Evolutionary conservation across 371 early-diverging fungal genomes (phyloP), one percentile per base, ranked within the genome.

Genomic region (Haplosporangium sp.): DNA sequence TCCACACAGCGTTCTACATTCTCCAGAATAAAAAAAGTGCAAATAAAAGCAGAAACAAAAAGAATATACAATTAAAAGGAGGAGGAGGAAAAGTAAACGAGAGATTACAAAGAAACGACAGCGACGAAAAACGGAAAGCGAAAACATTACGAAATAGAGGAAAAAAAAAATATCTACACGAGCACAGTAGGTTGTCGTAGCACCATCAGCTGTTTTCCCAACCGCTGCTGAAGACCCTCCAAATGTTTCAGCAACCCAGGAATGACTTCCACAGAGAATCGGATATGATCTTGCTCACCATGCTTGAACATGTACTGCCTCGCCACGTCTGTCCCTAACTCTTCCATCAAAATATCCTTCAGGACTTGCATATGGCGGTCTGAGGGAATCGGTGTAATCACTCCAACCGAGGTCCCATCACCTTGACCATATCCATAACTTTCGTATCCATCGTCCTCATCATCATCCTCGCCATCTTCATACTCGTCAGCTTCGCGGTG

Each of bases 321-420:
- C 4, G 74, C 80, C 29, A 64, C 67, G n/a, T 77, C 75, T 5
- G 70, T 48, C 1, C 80, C 82, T 13, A 80, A 45, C 0, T 73
- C 69, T 23, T 80, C 80, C 59, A 72, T 61, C 29, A 82, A 48
- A 45, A 82, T 80, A 47, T 73, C 80, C 47, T 80, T 74, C 46
- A 82, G 64, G 0, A 82, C 76, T 48, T 80, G 70, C 69, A 80
- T 64, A 63, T 80, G 82, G 6, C 80, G 75, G 45, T 80, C 76
- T 6, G 82, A 66, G 18, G 82, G 81, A 51, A 75, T 82, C 9
- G 72, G 69, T 0, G 80, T 66, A 18, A 80, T 63, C 37, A 72
- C 67, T 3, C 75, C 80, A 23, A 75, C 55, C n/a, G 73, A 66
- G 8, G 68, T 54, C 1, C 53, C 50, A n/a, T 58, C 65, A 18